Base-by-base conservation (phyloP, 2,329 filamentous ascomycete species). In the Lecanicillium sp. region DNA sequence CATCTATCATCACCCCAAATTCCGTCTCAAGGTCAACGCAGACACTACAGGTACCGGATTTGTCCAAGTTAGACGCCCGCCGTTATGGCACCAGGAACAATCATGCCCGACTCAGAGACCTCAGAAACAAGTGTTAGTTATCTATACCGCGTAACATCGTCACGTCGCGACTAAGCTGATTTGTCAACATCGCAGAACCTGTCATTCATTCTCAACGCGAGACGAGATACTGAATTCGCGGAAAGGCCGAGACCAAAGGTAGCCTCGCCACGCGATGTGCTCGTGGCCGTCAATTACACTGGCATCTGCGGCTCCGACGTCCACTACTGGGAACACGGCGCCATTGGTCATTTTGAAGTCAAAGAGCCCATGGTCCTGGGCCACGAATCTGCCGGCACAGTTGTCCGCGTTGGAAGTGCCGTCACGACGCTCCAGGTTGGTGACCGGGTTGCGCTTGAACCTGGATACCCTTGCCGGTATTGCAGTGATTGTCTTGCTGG, bases 161-260 rank as follows among this genome's bases (percentile, higher is more conserved):
- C n/a, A n/a, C n/a, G n/a, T n/a, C n/a, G n/a, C n/a, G n/a, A n/a
- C n/a, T n/a, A n/a, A n/a, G n/a, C n/a, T n/a, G n/a, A n/a, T n/a
- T n/a, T n/a, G n/a, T n/a, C 57, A n/a, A n/a, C n/a, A n/a, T n/a
- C n/a, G n/a, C n/a, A 88, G 85, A 91, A 93, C 68, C 81, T 85
- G 57, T 91, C 87, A 46, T 93, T 93, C 70, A 73, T 94, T 64
- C 86, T 94, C 59, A 81, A 90, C 67, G 85, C 85, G 58, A 76
- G 83, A 52, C 75, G 81, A 64, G 76, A 84, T 58, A 84, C 93
- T 59, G 71, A 73, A 54, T 94, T 83, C 69, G 81, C 84, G 68
- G 83, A 91, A 61, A 81, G 84, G 7, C 86, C 87, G 5, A 68
- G 89, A 47, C 88, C 88, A 33, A 67, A 77, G 50, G 71, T 93